These are phyloP conservation scores for Flaveria brownii DNA, from an alignment of 129 eudicot species.

Conservation along the genomic window DNA sequence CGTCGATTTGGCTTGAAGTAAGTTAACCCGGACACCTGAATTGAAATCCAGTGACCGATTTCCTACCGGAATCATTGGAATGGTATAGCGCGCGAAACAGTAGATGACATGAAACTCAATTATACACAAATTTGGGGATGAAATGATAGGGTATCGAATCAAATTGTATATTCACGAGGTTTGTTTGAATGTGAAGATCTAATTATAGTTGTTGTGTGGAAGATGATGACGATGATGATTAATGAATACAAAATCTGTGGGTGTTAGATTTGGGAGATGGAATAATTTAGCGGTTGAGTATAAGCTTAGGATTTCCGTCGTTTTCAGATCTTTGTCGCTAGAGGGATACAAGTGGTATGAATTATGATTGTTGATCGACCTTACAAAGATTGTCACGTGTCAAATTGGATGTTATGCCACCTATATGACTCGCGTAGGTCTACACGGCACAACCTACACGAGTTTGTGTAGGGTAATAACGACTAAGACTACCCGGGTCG, in stretches of 20 bases:
- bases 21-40: constrained; percentile 4
- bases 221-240: not conserved
- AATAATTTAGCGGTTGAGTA: not conserved
- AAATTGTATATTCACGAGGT: not conserved
- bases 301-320: not conserved
- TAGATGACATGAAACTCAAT: not conserved
- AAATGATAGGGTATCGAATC: not conserved
- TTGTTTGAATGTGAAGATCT: not conserved
- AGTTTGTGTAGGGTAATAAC: too few species aligned
- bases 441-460: too few species aligned
- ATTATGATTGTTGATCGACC: too few species aligned
- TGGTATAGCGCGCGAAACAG: not conserved
- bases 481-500: too few species aligned
- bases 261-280: not conserved
- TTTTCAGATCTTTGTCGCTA: constrained; percentile 6
- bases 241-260: not conserved
- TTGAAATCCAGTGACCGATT: constrained; percentile 4
- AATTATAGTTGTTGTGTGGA: not conserved
- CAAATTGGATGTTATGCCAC: too few species aligned
- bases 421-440: too few species aligned
- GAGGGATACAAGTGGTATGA: too few species aligned
- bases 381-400: too few species aligned
- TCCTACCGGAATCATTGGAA: constrained; percentile 22
- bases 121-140: not conserved
- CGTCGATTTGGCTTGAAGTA: constrained; percentile 10